These are phyloP conservation scores for Microdochium paspali DNA, from an alignment of 2,329 filamentous ascomycete species.

Conservation along the genomic window DNA sequence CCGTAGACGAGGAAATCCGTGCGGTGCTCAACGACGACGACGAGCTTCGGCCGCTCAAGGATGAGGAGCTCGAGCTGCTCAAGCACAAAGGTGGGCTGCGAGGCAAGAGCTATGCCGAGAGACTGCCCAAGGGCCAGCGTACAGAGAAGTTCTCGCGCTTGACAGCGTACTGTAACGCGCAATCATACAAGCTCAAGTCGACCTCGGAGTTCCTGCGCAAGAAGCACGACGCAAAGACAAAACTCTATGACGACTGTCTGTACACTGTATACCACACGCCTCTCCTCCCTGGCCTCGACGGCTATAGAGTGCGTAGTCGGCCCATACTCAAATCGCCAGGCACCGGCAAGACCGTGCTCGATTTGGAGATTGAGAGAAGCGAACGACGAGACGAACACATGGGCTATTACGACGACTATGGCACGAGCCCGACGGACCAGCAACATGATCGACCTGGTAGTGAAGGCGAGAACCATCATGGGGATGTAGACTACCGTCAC, in stretches of 20 bases:
- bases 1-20: slow-evolving; percentile 41
- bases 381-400: slow-evolving; percentile 84
- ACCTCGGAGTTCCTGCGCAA: slow-evolving; percentile 85
- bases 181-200: slow-evolving; percentile 81
- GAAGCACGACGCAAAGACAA: slow-evolving; percentile 83
- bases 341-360: slow-evolving; percentile 77
- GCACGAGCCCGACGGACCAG: slow-evolving; percentile 21
- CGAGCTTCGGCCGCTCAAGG: slow-evolving; percentile 55
- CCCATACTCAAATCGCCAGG: slow-evolving; percentile 89
- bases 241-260: slow-evolving; percentile 94
- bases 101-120: slow-evolving; percentile 89
- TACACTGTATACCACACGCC: slow-evolving; percentile 94
- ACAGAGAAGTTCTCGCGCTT: slow-evolving; percentile 82
- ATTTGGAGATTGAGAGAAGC: slow-evolving; percentile 92
- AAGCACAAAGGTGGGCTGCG: slow-evolving; percentile 51
- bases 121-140: slow-evolving; percentile 78
- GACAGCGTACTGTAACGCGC: slow-evolving; percentile 93
- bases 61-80: slow-evolving; percentile 59
- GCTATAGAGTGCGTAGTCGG: slow-evolving; percentile 80
- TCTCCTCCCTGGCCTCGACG: slow-evolving; percentile 73
- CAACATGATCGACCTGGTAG: slow-evolving; percentile 9
- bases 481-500: slow-evolving; percentile 11
- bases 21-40: slow-evolving; percentile 34
- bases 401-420: slow-evolving; percentile 70
- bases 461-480: slow-evolving; percentile 14